These are phyloP conservation scores for Ceratocystis albifundus DNA, from an alignment of 2,329 filamentous ascomycete species.

Conservation along the genomic window DNA sequence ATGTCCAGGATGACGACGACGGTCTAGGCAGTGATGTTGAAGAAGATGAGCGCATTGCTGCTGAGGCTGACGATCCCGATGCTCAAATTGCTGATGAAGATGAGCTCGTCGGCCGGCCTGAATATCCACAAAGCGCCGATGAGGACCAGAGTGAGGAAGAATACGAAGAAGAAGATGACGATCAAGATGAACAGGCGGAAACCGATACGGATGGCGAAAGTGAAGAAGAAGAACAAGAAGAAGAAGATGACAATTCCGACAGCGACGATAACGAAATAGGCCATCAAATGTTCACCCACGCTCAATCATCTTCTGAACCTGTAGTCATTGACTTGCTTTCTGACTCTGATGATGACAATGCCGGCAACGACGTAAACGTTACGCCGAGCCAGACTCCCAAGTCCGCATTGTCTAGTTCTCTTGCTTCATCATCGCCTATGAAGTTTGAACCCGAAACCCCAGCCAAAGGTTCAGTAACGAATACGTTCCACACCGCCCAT, in stretches of 20 bases:
- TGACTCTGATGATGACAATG: constrained; percentile 36
- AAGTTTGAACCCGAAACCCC: not conserved
- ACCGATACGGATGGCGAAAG: constrained; percentile 14
- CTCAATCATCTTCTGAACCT: constrained; percentile 28
- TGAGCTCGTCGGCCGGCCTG: constrained; percentile 13
- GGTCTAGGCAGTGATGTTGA: constrained; percentile 17
- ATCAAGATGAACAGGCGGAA: constrained; percentile 19
- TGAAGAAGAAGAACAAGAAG: constrained; percentile 24
- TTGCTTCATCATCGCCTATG: constrained; percentile 1
- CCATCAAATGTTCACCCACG: not conserved
- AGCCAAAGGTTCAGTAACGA: not conserved
- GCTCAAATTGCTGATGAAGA: constrained; percentile 17
- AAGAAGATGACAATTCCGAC: constrained; percentile 12
- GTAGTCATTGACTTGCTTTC: constrained; percentile 40
- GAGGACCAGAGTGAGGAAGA: constrained; percentile 18
- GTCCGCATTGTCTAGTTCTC: not conserved
- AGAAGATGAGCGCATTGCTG: constrained; percentile 13
- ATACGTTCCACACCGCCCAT: not conserved
- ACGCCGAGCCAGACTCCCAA: not conserved
- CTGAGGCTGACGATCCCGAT: constrained; percentile 14
- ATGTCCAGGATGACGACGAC: constrained; percentile 26
- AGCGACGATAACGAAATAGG: constrained; percentile 15
- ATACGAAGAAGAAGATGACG: constrained; percentile 6
- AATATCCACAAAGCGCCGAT: constrained; percentile 11
- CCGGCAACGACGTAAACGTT: constrained; percentile 9